These are phyloP conservation scores for Chloromonas sp. DNA, from an alignment of 163 green algal species.

Conservation along the genomic window DNA sequence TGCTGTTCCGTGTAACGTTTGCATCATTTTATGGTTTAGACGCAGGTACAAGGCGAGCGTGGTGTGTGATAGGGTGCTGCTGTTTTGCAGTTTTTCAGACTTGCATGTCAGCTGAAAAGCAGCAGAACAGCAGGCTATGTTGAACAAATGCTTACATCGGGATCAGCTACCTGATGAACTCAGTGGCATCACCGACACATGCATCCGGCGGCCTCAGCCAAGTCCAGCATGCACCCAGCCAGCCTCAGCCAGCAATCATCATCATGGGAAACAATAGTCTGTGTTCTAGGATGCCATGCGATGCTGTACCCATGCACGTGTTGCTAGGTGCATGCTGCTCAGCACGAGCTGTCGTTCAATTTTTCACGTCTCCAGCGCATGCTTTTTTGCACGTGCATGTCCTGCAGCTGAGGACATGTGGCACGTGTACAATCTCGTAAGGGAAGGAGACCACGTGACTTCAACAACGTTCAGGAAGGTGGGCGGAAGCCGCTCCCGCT, in stretches of 20 bases:
- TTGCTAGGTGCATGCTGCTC: too few species aligned
- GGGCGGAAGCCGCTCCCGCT: not conserved
- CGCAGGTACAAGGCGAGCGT: not conserved
- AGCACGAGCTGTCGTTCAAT: too few species aligned
- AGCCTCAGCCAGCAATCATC: too few species aligned
- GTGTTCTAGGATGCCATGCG: too few species aligned
- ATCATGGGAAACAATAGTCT: too few species aligned
- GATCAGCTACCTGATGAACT: not conserved
- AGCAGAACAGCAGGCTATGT: not conserved
- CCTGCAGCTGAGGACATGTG: constrained; percentile 86
- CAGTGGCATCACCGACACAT: too few species aligned
- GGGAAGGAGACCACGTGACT: constrained; percentile 73
- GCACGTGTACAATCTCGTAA: constrained; percentile 88
- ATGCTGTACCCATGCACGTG: too few species aligned
- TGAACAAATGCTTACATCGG: not conserved
- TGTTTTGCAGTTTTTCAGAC: not conserved
- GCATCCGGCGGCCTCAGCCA: too few species aligned
- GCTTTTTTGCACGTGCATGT: not conserved
- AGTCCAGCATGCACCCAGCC: too few species aligned
- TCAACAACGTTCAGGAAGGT: constrained; percentile 87
- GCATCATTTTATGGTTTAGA: not conserved
- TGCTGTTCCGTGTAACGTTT: not conserved
- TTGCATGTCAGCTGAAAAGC: not conserved
- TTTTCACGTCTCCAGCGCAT: too few species aligned
- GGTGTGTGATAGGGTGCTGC: not conserved